Percentiles rank a stretch among this genome's conserved stretches.
Conservation (phyloP, 768 basidiomycete species). For the Collybiopsis luxurians region DNA sequence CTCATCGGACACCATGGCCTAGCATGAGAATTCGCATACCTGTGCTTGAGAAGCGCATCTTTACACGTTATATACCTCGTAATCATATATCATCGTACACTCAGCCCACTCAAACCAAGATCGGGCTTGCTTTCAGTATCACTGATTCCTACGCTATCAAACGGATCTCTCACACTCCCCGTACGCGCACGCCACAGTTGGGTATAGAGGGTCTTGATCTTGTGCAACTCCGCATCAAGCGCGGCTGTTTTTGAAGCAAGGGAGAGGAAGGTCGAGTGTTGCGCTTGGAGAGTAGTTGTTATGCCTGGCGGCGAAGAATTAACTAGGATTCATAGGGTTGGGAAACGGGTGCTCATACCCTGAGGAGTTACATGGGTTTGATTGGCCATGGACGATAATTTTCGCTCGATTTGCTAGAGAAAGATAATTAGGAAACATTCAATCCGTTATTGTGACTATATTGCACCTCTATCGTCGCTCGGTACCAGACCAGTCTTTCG, state of each 20-base stretch:
- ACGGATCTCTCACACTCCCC: slow-evolving; percentile 82
- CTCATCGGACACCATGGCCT: too few relatives aligned
- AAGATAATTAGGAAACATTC: background rate
- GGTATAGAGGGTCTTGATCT: slow-evolving; percentile 71
- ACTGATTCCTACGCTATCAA: slow-evolving; percentile 43
- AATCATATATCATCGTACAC: slow-evolving; percentile 8
- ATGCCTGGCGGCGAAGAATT: slow-evolving; percentile 43
- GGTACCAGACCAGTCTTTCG: slow-evolving; percentile 74
- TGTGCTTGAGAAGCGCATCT: too few relatives aligned
- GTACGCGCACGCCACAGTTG: slow-evolving; percentile 79
- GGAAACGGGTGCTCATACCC: slow-evolving; percentile 47
- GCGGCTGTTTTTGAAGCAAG: slow-evolving; percentile 76
- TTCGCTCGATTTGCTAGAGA: slow-evolving; percentile 77
- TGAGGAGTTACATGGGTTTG: slow-evolving; percentile 74
- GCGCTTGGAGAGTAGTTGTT: slow-evolving; percentile 73
- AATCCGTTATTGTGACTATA: background rate
- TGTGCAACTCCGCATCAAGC: slow-evolving; percentile 71
- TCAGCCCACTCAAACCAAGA: slow-evolving; percentile 36
- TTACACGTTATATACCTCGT: too few relatives aligned
- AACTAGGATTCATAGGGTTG: background rate
- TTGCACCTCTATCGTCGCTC: slow-evolving; percentile 72
- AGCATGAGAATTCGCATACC: too few relatives aligned
- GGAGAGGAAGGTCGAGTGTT: slow-evolving; percentile 73
- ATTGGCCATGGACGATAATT: slow-evolving; percentile 62
- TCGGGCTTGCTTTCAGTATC: slow-evolving; percentile 31